Evolutionary conservation across 2,329 filamentous ascomycete species (phyloP), one percentile per base, ranked within the genome.

Genomic region (Venturia asperata): DNA sequence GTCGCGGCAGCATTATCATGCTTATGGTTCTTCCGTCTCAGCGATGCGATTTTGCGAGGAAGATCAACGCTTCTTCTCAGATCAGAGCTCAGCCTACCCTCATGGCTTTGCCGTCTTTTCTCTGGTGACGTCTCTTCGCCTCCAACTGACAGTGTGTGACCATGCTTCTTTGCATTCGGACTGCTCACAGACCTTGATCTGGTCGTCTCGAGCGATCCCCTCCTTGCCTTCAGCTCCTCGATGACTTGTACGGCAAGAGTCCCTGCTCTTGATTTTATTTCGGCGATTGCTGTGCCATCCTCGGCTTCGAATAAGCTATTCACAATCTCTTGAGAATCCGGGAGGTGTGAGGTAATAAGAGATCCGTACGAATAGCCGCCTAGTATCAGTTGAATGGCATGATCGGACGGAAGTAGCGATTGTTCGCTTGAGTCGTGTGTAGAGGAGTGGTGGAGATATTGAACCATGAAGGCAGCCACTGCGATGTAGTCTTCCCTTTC

Each of bases 321-420:
- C 30, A 91, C 75, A 37, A 95, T 84, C 0, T 71, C 71, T 0
- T 74, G 66, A 0, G 80, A 76, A 0, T 85, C 80, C 0, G 91
- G 90, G 0, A 96, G 81, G 66, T 88, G 85, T 0, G 84, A 86
- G 1, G 91, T 86, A 47, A 97, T 84, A 72, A 96, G 83, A 5
- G 91, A 90, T 55, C 94, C 94, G 74, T 97, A 97, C 0, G 92
- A 96, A 74, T 97, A 97, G 15, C 92, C 92, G 1, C 84, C 88
- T 7, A 94, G 79, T 5, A 96, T 70, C 0, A 87, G 68, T 42
- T 72, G 70, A 17, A 77, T 1, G 15, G 30, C 19, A 19, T 66
- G 27, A 34, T 58, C 30, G 17, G 21, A 43, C 15, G 39, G 39
- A 30, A 60, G 41, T 34, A 11, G 17, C 30, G 21, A 19, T 61